Evolutionary conservation across 169 alveolate species (phyloP), one percentile per base, ranked within the genome.

Genomic region (Cryptosporidium andersoni): DNA sequence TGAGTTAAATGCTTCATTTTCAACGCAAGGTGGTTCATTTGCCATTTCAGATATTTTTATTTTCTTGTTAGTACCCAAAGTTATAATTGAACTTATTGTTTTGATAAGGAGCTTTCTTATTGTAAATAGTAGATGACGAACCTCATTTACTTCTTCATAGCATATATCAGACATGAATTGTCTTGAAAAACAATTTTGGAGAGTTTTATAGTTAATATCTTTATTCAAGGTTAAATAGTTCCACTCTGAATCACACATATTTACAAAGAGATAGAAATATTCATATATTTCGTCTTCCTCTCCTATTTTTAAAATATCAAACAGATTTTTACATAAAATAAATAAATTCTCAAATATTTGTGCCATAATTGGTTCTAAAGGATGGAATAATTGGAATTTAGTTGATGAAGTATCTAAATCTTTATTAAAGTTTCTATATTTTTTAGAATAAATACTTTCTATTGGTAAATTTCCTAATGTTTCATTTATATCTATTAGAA

Each of bases 231-330:
- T 66, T 45, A 64, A 52, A 53, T 14, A 1, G 16, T 52, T 52
- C 81, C 81, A 66, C 55, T 66, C 81, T 53, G 51, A 65, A 40
- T 66, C 81, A n/a, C 66, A 66, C 5, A 66, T 66, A 12, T 53
- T 6, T 14, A 52, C 55, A 39, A 66, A 52, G 16, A 51, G 37
- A 66, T 45, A 66, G 14, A 66, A 40, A 16, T 40, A 51, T 39
- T 66, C 55, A 6, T 36, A 36, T 36, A 14, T 43, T 66, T 49
- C 81, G 47, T 39, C 37, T 25, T 66, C 14, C 34, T 2, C 9
- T 66, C 39, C 39, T 40, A 52, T 14, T 52, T 42, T 53, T 37
- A 8, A 7, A 39, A 39, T 36, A 0, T 51, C 3, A 25, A 37
- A 51, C 34, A 66, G 55, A 16, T 2, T 36, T 9, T 7, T 39